These are phyloP conservation scores for Acanthamoeba lenticulata DNA, from an alignment of 208 protist genomes.

Conservation along the genomic window DNA sequence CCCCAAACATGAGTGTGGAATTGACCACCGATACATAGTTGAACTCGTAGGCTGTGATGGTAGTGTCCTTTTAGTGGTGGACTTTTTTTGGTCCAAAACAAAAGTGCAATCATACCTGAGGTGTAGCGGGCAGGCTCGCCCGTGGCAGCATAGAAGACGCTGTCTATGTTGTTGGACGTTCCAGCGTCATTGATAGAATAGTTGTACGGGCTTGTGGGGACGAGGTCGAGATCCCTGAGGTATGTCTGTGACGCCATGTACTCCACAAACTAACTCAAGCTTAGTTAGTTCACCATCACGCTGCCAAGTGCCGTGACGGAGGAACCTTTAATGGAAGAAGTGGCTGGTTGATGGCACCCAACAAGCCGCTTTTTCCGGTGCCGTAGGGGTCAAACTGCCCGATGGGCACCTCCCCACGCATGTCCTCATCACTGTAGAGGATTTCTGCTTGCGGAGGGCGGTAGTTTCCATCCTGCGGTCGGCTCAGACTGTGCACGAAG, in stretches of 20 bases:
- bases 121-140: background rate
- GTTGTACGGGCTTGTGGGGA: background rate
- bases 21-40: background rate
- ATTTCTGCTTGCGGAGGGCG: background rate
- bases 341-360: conserved; percentile 48
- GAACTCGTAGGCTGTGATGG: background rate
- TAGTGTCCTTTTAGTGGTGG: too few species aligned
- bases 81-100: background rate
- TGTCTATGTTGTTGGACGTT: background rate
- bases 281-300: too few species aligned
- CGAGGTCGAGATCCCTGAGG: background rate
- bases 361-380: background rate
- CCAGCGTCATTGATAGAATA: background rate
- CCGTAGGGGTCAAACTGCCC: conserved; percentile 15
- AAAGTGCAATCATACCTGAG: background rate
- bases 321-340: background rate
- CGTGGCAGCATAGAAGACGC: background rate
- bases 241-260: background rate
- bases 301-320: background rate
- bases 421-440: background rate
- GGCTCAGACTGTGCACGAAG: background rate
- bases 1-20: background rate
- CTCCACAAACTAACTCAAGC: conserved; percentile 4
- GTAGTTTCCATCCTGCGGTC: background rate
- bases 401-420: background rate